A percentile compares a stretch with the other conserved stretches of the same genome.
Evolutionary conservation across 306 rosid genomes (phyloP).

Genomic region (Malus asiatica): DNA sequence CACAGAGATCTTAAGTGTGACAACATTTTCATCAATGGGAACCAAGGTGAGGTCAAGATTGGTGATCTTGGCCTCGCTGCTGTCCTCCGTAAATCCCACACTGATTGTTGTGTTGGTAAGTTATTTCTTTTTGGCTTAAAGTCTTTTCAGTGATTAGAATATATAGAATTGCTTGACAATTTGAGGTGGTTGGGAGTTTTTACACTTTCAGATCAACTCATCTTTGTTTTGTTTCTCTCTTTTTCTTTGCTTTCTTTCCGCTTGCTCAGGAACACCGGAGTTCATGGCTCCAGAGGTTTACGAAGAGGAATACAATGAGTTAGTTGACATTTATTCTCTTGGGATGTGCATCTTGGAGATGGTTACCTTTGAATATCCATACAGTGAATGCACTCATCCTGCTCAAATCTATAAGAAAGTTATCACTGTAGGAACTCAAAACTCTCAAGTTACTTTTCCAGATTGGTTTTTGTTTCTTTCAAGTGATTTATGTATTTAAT

Average conservation of each 20-base stretch:
- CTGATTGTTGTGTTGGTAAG: slow-evolving; percentile 79
- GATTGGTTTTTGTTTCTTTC: slow-evolving; percentile 1
- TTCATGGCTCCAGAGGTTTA: slow-evolving; percentile 99
- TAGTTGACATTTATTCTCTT: slow-evolving; percentile 90
- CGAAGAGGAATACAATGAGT: slow-evolving; percentile 89
- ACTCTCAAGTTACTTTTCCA: background rate
- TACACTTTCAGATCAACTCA: background rate
- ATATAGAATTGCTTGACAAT: background rate
- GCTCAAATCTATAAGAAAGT: slow-evolving; percentile 98
- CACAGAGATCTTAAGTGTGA: slow-evolving; percentile 99
- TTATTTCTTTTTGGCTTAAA: slow-evolving; percentile 5
- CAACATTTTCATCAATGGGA: slow-evolving; percentile 91
- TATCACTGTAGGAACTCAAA: slow-evolving; percentile 47
- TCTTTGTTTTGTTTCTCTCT: background rate
- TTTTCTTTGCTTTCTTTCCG: slow-evolving; percentile 1
- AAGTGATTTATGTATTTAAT: slow-evolving; percentile 7
- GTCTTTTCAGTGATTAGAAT: background rate
- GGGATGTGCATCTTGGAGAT: slow-evolving; percentile 99
- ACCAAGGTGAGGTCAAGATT: slow-evolving; percentile 95
- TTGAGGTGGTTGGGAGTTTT: background rate
- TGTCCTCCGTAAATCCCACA: slow-evolving; percentile 71
- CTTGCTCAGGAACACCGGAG: slow-evolving; percentile 84
- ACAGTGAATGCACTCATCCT: slow-evolving; percentile 88
- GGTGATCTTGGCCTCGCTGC: slow-evolving; percentile 99
- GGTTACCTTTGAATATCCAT: slow-evolving; percentile 95